phyloP scores from a whole-genome alignment of 1,284 basidiomycete genomes.

The Moniliophthora roreri region DNA sequence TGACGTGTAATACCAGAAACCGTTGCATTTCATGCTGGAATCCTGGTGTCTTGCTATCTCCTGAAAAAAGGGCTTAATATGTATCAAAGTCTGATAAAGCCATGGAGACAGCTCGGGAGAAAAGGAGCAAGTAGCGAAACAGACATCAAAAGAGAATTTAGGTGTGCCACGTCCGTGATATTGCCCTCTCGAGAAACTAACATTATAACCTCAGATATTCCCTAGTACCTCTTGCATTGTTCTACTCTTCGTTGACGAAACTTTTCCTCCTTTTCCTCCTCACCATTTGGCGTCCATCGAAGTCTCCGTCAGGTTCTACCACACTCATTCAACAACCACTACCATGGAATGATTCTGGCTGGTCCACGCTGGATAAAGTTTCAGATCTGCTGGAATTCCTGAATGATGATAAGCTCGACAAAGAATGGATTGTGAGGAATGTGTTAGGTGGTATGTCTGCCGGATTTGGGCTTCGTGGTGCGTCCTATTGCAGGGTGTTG shows the following conservation, averaged over 20 bases:
- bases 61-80: slow-evolving; percentile 43
- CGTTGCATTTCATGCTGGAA: slow-evolving; percentile 66
- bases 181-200: background rate
- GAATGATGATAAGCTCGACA: slow-evolving; percentile 70
- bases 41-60: slow-evolving; percentile 55
- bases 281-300: slow-evolving; percentile 75
- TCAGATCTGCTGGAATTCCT: slow-evolving; percentile 44
- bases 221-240: slow-evolving; percentile 75
- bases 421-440: slow-evolving; percentile 84
- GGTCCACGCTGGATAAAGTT: slow-evolving; percentile 31
- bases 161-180: slow-evolving; percentile 22
- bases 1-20: slow-evolving; percentile 50
- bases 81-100: background rate
- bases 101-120: slow-evolving; percentile 23
- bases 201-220: slow-evolving; percentile 48
- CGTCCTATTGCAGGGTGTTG: slow-evolving; percentile 14
- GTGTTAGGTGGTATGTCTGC: slow-evolving; percentile 83
- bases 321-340: slow-evolving; percentile 18
- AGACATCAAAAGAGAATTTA: slow-evolving; percentile 62
- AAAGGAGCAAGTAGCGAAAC: slow-evolving; percentile 32
- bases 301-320: slow-evolving; percentile 10
- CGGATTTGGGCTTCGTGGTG: slow-evolving; percentile 48
- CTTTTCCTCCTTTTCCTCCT: slow-evolving; percentile 82
- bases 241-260: slow-evolving; percentile 88
- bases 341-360: slow-evolving; percentile 17